Percentiles rank a stretch among this genome's conserved stretches.
phyloP scores from a whole-genome alignment of 2,329 filamentous ascomycete genomes.

The Arthroderma uncinatum region DNA sequence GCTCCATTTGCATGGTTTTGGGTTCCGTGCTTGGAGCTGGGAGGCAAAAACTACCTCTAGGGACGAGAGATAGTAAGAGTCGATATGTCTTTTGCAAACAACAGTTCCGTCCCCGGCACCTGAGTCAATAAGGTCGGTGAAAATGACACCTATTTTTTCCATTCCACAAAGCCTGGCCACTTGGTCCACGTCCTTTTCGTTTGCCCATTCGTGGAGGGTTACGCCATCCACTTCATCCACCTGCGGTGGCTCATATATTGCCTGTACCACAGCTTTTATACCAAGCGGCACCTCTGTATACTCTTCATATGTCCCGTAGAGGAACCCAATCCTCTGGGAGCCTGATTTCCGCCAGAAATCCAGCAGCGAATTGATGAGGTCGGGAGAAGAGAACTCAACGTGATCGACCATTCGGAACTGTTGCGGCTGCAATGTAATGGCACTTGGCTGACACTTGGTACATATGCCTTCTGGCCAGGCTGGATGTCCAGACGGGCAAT shows the following conservation, averaged over 20 bases:
- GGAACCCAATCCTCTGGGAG: conserved; percentile 73
- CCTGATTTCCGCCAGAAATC: conserved; percentile 86
- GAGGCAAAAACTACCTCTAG: conserved; percentile 85
- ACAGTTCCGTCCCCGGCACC: conserved; percentile 74
- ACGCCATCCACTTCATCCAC: conserved; percentile 80
- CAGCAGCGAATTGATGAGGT: conserved; percentile 78
- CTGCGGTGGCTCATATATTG: conserved; percentile 93
- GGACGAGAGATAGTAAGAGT: conserved; percentile 89
- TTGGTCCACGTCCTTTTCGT: conserved; percentile 69
- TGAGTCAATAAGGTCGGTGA: conserved; percentile 79
- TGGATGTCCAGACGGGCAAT: conserved; percentile 88
- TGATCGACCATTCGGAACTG: conserved; percentile 95
- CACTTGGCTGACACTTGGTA: conserved; percentile 94
- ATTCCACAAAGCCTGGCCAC: conserved; percentile 74
- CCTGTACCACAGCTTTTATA: conserved; percentile 89
- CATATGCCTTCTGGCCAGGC: conserved; percentile 95
- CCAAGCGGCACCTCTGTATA: conserved; percentile 89
- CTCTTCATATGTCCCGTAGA: conserved; percentile 84
- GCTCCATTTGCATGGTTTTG: conserved; percentile 91
- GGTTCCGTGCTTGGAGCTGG: conserved; percentile 74
- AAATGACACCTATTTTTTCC: conserved; percentile 83
- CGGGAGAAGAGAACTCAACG: conserved; percentile 81
- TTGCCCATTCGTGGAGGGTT: conserved; percentile 71
- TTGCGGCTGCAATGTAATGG: conserved; percentile 89
- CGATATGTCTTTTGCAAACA: conserved; percentile 86